Evolutionary conservation across 176 grass and related monocot species (phyloP).

Genomic region (Calamus simplicifolius): DNA sequence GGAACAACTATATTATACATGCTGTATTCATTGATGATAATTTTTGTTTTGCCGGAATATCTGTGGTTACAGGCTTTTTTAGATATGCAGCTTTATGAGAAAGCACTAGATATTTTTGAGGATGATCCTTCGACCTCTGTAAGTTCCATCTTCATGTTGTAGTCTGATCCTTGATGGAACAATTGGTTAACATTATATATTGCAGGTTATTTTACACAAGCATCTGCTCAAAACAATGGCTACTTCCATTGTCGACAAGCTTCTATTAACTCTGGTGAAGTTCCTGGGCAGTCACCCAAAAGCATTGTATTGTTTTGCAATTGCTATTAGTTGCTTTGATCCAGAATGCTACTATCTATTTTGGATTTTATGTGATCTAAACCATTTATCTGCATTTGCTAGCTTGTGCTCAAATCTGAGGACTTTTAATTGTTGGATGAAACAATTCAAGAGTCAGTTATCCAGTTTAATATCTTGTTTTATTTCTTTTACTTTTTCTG

Average conservation of each 20-base stretch:
- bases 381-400: no score
- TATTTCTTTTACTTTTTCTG: no score
- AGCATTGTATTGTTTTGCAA: no score
- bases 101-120: constrained; percentile 89
- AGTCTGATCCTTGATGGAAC: constrained; percentile 19
- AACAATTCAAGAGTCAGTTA: no score
- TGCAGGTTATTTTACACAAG: constrained; percentile 74
- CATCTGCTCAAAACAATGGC: constrained; percentile 83
- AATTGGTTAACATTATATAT: neutral
- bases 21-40: neutral
- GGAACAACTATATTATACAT: neutral
- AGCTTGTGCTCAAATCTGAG: no score
- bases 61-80: constrained; percentile 61
- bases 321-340: no score
- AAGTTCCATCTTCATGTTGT: constrained; percentile 35
- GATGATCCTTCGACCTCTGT: constrained; percentile 76
- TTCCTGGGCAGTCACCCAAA: neutral
- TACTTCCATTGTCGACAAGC: constrained; percentile 53
- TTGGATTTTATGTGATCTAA: no score
- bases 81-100: constrained; percentile 89
- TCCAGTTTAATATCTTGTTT: no score
- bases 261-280: constrained; percentile 66
- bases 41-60: neutral
- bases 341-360: no score
- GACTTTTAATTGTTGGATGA: no score